These are phyloP conservation scores for Exophiala xenobiotica DNA, from an alignment of 2,329 filamentous ascomycete species.

Conservation along the genomic window DNA sequence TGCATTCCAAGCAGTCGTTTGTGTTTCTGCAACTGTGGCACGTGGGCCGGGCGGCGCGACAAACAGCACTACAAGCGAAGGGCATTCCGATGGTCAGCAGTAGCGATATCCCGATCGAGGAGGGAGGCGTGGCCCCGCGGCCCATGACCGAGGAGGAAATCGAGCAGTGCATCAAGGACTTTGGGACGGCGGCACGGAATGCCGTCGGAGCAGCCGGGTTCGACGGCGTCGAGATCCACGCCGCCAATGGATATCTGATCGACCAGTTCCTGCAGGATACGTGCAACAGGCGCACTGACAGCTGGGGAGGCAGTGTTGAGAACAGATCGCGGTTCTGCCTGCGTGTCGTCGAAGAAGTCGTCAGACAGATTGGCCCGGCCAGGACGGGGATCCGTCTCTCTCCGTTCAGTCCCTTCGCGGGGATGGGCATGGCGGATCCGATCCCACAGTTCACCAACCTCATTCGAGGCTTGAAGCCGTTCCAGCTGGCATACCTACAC, in stretches of 20 bases:
- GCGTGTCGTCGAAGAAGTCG: constrained; percentile 41
- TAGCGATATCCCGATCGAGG: neutral
- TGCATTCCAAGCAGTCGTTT: constrained; percentile 51
- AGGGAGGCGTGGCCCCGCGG: constrained; percentile 44
- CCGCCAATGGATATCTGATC: constrained; percentile 50
- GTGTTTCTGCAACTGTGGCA: constrained; percentile 46
- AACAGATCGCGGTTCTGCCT: constrained; percentile 56
- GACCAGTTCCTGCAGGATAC: constrained; percentile 54
- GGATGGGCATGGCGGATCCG: constrained; percentile 58
- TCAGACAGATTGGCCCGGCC: neutral
- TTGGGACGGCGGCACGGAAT: constrained; percentile 51
- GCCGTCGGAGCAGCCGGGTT: constrained; percentile 55
- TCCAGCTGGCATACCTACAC: constrained; percentile 59
- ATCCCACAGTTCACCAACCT: too few relatives aligned
- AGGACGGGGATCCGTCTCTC: constrained; percentile 45
- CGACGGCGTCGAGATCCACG: constrained; percentile 53
- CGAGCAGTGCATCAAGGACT: constrained; percentile 52
- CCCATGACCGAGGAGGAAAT: constrained; percentile 59
- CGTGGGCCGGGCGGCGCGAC: constrained; percentile 48
- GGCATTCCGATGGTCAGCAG: constrained; percentile 2
- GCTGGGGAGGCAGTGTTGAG: constrained; percentile 52
- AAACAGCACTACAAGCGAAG: constrained; percentile 25
- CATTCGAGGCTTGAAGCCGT: too few relatives aligned
- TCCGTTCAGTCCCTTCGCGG: constrained; percentile 50
- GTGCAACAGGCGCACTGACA: constrained; percentile 51